phyloP scores from a whole-genome alignment of 768 basidiomycete species.

The Udeniomyces megalosporus region DNA sequence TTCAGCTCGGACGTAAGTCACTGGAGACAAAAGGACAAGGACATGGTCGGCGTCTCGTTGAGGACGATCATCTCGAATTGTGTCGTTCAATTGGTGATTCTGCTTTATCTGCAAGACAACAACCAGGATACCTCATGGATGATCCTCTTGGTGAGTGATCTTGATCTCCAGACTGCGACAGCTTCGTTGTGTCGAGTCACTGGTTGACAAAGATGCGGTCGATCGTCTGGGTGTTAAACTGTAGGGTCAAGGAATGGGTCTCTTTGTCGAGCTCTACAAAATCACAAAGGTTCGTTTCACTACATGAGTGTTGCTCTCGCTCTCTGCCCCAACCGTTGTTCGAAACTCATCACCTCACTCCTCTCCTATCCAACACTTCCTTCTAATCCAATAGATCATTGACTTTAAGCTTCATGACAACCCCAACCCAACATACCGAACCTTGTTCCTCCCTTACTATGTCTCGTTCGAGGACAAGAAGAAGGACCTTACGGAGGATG shows the following conservation, averaged over 20 bases:
- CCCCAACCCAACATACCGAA: slow-evolving; percentile 49
- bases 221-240: too few relatives aligned
- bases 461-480: slow-evolving; percentile 85
- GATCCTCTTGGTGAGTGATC: slow-evolving; percentile 50
- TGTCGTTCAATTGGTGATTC: slow-evolving; percentile 60
- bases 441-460: slow-evolving; percentile 51
- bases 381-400: slow-evolving; percentile 49
- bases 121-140: slow-evolving; percentile 94
- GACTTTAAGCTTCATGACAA: slow-evolving; percentile 46
- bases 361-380: background rate
- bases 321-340: too few relatives aligned
- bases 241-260: slow-evolving; percentile 17
- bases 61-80: slow-evolving; percentile 79
- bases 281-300: slow-evolving; percentile 29
- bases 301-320: slow-evolving; percentile 33
- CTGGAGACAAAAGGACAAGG: slow-evolving; percentile 70
- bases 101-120: slow-evolving; percentile 88
- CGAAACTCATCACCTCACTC: slow-evolving; percentile 11
- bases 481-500: slow-evolving; percentile 87
- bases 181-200: background rate
- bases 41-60: slow-evolving; percentile 80
- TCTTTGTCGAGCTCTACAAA: slow-evolving; percentile 75
- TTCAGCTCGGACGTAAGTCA: slow-evolving; percentile 91
- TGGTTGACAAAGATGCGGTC: background rate
- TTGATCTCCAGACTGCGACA: background rate